phyloP scores from a whole-genome alignment of 2,329 filamentous ascomycete genomes.

The Ascochyta rabiei region DNA sequence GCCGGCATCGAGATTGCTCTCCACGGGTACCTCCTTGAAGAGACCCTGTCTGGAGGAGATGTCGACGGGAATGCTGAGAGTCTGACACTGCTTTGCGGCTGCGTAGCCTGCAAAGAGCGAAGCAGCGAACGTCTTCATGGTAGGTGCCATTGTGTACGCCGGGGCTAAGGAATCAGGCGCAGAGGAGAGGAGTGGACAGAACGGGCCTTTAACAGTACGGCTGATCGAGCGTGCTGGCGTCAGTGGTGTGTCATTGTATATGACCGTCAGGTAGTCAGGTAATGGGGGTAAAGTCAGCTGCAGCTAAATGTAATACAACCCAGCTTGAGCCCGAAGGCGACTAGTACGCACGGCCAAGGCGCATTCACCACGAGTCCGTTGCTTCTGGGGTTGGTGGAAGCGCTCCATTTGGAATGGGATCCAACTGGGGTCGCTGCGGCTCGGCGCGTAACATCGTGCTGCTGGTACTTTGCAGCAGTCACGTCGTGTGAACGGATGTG shows the following conservation, averaged over 20 bases:
- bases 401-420: slow-evolving; percentile 2
- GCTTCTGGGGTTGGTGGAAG: slow-evolving; percentile 1
- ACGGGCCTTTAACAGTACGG: not conserved
- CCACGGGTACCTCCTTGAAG: slow-evolving; percentile 58
- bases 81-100: slow-evolving; percentile 48
- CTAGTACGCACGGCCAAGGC: not conserved
- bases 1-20: slow-evolving; percentile 62
- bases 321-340: slow-evolving; percentile 1
- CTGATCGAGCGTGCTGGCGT: not conserved
- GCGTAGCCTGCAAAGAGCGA: slow-evolving; percentile 28
- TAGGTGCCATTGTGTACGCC: slow-evolving; percentile 15
- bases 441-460: slow-evolving; percentile 6
- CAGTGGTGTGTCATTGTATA: slow-evolving; percentile 3
- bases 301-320: slow-evolving; percentile 1
- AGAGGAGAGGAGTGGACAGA: not conserved
- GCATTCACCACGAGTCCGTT: not conserved
- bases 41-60: slow-evolving; percentile 61
- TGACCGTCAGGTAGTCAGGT: not conserved
- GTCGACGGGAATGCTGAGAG: slow-evolving; percentile 63
- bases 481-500: not conserved
- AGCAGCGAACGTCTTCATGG: slow-evolving; percentile 16
- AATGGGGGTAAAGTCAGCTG: not conserved
- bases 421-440: slow-evolving; percentile 6
- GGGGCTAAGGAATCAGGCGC: too few species aligned
- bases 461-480: not conserved